Evolutionary conservation across 768 basidiomycete species (phyloP), one percentile per base, ranked within the genome.

Genomic region (Suillus subaureus): DNA sequence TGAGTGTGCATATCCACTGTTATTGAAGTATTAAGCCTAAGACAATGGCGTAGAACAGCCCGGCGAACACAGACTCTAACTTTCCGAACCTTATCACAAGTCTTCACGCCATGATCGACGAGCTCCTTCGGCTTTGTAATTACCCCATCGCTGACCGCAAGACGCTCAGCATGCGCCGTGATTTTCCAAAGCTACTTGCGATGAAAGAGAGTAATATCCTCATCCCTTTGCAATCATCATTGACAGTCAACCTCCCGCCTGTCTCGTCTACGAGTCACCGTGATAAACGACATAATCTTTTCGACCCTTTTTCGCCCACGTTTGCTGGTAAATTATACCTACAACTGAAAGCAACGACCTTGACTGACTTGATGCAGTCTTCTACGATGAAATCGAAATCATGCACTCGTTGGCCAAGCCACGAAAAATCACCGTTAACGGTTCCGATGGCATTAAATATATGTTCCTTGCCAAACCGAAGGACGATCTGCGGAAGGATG

Each of bases 401-500:
- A 99, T 99, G 96, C 84, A 81, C 23, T 97, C 97, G 6, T 79
- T 99, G 31, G 93, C 94, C 35, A 91, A 88, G 72, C 97, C 97
- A 6, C 89, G 94, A 70, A 97, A 97, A 78, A 87, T 99, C 66
- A 89, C 89, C 1, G 90, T 99, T 57, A 80, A 79, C 35, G 96
- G 94, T 1, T 90, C 87, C 68, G 87, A 99, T 72, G 95, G 95
- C 1, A 86, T 89, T 64, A 80, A 79, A 13, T 98, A 98, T 79
- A 89, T 88, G 78, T 98, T 99, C 81, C 83, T 99, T 8, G 94
- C 93, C 61, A 99, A 99, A 76, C 97, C 97, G 9, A 94, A 95
- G 76, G 97, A 99, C 74, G 97, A 99, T 78, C 82, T 99, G 39
- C 86, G 97, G 45, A 99, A 99, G 80, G 97, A 99, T 72, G 96